A percentile compares a stretch with the other conserved stretches of the same genome.
Conservation (phyloP, 495 filamentous ascomycete species). For the Extremus antarcticus region DNA sequence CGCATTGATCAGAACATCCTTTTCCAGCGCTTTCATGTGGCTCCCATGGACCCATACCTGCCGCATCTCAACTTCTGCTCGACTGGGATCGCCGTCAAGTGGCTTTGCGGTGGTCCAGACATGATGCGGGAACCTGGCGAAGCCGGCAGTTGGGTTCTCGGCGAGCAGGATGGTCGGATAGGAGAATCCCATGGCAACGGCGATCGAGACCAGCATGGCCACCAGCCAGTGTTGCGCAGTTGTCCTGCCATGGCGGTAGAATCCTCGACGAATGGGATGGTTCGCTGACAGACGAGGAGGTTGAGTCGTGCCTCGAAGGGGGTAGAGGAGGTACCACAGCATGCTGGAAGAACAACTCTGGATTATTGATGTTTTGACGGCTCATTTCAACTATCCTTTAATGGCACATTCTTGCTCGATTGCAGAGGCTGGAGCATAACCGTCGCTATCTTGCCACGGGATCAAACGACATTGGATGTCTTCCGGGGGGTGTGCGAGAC, state of each 20-base stretch:
- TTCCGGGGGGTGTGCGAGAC: too few relatives aligned
- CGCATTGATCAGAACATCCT: conserved; percentile 47
- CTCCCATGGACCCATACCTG: conserved; percentile 45
- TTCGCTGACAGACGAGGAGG: conserved; percentile 19
- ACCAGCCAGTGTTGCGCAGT: conserved; percentile 56
- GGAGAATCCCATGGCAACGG: conserved; percentile 49
- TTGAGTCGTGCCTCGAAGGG: conserved; percentile 46
- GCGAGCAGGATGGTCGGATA: conserved; percentile 55
- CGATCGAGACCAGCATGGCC: conserved; percentile 52
- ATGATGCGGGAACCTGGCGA: conserved; percentile 56
- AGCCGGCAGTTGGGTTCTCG: conserved; percentile 46
- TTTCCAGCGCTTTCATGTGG: conserved; percentile 60
- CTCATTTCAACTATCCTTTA: too few relatives aligned
- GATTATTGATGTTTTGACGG: too few relatives aligned
- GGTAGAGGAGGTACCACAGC: conserved; percentile 51
- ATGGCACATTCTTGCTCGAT: too few relatives aligned
- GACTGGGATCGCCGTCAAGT: conserved; percentile 29
- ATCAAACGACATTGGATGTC: too few relatives aligned
- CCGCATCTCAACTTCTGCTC: conserved; percentile 39
- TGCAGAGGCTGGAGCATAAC: too few relatives aligned
- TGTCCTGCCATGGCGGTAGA: conserved; percentile 51
- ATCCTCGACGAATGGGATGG: conserved; percentile 49
- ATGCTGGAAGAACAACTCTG: conserved; percentile 6
- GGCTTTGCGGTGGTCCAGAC: conserved; percentile 65
- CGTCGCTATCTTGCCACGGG: too few relatives aligned